These are phyloP conservation scores for Aspergillus sojae DNA, from an alignment of 2,329 filamentous ascomycete species.

Conservation along the genomic window DNA sequence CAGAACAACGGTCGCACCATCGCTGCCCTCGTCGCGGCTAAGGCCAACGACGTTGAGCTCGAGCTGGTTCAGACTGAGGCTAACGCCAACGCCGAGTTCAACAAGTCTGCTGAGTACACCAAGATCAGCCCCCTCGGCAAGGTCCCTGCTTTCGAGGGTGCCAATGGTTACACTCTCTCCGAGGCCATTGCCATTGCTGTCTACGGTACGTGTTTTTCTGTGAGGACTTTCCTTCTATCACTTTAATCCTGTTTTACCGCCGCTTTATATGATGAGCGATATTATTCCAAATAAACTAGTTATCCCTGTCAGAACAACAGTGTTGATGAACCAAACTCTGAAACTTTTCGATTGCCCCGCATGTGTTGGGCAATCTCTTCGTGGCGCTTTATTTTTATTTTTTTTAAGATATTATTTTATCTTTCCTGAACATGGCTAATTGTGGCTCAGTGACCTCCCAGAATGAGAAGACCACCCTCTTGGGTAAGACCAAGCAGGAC, in stretches of 20 bases:
- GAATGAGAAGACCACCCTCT: constrained; percentile 99
- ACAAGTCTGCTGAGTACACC: constrained; percentile 73
- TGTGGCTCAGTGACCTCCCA: constrained; percentile 76
- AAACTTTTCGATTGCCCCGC: constrained; percentile 64
- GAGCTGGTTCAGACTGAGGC: constrained; percentile 71
- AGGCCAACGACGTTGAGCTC: constrained; percentile 94
- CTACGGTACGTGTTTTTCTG: constrained; percentile 74
- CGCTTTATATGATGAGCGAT: constrained; percentile 70
- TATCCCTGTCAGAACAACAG: constrained; percentile 97
- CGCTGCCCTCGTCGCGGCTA: constrained; percentile 87
- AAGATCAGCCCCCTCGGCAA: constrained; percentile 86
- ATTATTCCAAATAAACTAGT: constrained; percentile 65
- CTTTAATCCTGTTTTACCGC: constrained; percentile 18
- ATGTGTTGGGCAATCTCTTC: constrained; percentile 53
- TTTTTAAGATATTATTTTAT: constrained; percentile 11
- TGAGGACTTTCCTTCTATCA: constrained; percentile 7
- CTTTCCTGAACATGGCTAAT: constrained; percentile 26
- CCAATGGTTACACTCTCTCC: constrained; percentile 85
- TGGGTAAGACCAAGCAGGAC: constrained; percentile 99
- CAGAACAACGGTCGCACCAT: constrained; percentile 89
- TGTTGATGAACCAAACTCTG: constrained; percentile 83
- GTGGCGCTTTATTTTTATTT: constrained; percentile 13
- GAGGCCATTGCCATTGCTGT: constrained; percentile 95
- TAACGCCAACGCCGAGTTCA: constrained; percentile 59
- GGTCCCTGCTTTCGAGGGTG: constrained; percentile 88